Conservation (phyloP, 768 basidiomycete genomes). For the Suillus weaverae region DNA sequence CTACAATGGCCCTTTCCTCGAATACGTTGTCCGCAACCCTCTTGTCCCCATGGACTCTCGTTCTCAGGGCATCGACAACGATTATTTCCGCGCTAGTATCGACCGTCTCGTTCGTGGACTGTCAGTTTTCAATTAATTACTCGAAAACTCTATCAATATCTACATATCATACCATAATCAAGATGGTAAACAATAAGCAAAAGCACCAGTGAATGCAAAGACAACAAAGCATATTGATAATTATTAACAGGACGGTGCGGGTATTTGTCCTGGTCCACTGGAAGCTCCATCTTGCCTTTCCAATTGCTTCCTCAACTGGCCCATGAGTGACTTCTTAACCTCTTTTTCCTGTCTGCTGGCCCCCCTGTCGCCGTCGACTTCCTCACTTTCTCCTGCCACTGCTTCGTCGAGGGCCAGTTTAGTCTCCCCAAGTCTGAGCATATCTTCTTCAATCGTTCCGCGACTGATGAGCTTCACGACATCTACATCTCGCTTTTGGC, state of each 20-base stretch:
- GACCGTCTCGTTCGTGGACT: constrained; percentile 73
- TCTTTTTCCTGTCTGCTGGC: constrained; percentile 70
- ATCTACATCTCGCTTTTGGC: constrained; percentile 91
- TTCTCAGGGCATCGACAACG: constrained; percentile 88
- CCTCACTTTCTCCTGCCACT: constrained; percentile 74
- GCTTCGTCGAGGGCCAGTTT: constrained; percentile 93
- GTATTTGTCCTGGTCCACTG: background rate
- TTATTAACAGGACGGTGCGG: constrained; percentile 11
- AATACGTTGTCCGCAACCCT: constrained; percentile 93
- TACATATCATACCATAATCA: constrained; percentile 16
- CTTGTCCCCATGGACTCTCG: constrained; percentile 80
- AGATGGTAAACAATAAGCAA: constrained; percentile 6
- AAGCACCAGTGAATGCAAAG: constrained; percentile 14
- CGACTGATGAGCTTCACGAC: constrained; percentile 92
- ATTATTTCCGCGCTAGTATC: constrained; percentile 79
- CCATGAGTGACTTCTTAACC: constrained; percentile 86
- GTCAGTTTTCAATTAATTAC: constrained; percentile 40
- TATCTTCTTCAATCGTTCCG: constrained; percentile 96
- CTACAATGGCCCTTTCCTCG: constrained; percentile 91
- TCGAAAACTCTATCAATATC: constrained; percentile 14
- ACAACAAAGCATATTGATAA: constrained; percentile 10
- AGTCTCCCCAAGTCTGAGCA: constrained; percentile 84
- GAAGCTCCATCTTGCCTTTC: constrained; percentile 49
- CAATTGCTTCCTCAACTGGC: constrained; percentile 79
- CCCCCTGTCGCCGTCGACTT: constrained; percentile 57